These are phyloP conservation scores for Hemileccinum hortonii DNA, from an alignment of 1,284 basidiomycete genomes.

Conservation along the genomic window DNA sequence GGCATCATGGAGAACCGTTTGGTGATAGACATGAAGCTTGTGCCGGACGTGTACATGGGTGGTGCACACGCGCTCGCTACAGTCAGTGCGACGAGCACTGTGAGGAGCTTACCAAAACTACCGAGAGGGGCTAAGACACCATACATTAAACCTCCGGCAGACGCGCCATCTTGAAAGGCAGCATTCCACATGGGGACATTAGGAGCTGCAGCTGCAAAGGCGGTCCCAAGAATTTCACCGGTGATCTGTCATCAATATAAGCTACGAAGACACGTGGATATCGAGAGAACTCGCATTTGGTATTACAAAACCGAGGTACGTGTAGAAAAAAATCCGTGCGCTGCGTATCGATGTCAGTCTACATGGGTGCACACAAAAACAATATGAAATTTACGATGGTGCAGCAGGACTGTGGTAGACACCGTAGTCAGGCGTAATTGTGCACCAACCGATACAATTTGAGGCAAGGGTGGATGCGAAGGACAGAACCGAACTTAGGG, in stretches of 20 bases:
- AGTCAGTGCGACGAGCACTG: conserved; percentile 45
- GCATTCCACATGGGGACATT: conserved; percentile 59
- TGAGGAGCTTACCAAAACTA: conserved; percentile 58
- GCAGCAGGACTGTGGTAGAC: conserved; percentile 54
- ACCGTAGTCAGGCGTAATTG: conserved; percentile 58
- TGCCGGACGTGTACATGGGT: conserved; percentile 75
- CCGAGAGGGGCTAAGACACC: conserved; percentile 50
- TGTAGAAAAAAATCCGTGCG: conserved; percentile 55
- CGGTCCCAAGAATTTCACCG: conserved; percentile 64
- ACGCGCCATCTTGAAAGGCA: conserved; percentile 53
- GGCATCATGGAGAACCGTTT: conserved; percentile 53
- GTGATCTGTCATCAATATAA: conserved; percentile 42
- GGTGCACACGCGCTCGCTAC: conserved; percentile 63
- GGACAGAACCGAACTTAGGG: conserved; percentile 35
- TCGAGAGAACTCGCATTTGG: conserved; percentile 46
- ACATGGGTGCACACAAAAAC: background rate
- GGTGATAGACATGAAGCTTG: conserved; percentile 68
- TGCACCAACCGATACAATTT: conserved; percentile 51
- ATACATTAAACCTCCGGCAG: conserved; percentile 57
- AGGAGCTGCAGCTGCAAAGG: conserved; percentile 56
- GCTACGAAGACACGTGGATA: background rate
- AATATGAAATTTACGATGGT: conserved; percentile 40
- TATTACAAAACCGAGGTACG: conserved; percentile 64
- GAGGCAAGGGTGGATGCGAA: conserved; percentile 47
- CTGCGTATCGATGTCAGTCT: conserved; percentile 29